phyloP scores from a whole-genome alignment of 2,329 filamentous ascomycete genomes.

The Xylariales sp. region DNA sequence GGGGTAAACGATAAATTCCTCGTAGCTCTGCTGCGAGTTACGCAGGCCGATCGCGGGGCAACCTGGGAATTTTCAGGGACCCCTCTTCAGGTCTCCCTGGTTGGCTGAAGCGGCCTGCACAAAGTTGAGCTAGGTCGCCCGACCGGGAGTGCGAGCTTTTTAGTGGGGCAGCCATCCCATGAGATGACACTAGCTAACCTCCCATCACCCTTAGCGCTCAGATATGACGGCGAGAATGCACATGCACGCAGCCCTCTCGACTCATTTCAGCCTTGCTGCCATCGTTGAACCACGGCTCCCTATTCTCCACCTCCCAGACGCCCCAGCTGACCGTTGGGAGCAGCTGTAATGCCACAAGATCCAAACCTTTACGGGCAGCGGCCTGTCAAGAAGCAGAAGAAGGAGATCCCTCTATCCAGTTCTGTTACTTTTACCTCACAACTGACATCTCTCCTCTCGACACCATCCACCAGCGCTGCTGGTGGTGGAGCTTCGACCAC shows the following conservation, averaged over 20 bases:
- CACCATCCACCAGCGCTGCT: conserved; percentile 35
- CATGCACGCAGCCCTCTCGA: too few species aligned
- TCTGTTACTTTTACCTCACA: conserved; percentile 85
- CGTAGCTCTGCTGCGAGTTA: neutral
- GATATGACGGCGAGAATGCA: too few species aligned
- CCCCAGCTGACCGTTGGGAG: too few species aligned
- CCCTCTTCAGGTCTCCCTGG: conserved; percentile 7
- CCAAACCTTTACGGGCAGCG: conserved; percentile 73
- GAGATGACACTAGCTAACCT: neutral
- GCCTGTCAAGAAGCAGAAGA: conserved; percentile 63
- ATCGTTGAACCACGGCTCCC: too few species aligned
- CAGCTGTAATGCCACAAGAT: conserved; percentile 63
- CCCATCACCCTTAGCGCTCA: too few species aligned
- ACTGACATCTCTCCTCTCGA: conserved; percentile 74
- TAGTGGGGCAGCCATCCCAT: neutral
- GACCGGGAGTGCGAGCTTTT: too few species aligned
- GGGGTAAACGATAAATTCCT: too few species aligned
- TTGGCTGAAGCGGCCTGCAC: neutral
- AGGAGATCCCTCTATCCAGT: conserved; percentile 66
- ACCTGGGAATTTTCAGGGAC: too few species aligned
- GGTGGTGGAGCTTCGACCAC: conserved; percentile 31
- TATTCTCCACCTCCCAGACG: too few species aligned
- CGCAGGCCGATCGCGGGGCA: conserved; percentile 24
- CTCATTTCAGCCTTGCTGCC: too few species aligned
- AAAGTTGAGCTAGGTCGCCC: neutral